Base-by-base conservation (phyloP, 306 rosid species). In the Malus sylvestris region DNA sequence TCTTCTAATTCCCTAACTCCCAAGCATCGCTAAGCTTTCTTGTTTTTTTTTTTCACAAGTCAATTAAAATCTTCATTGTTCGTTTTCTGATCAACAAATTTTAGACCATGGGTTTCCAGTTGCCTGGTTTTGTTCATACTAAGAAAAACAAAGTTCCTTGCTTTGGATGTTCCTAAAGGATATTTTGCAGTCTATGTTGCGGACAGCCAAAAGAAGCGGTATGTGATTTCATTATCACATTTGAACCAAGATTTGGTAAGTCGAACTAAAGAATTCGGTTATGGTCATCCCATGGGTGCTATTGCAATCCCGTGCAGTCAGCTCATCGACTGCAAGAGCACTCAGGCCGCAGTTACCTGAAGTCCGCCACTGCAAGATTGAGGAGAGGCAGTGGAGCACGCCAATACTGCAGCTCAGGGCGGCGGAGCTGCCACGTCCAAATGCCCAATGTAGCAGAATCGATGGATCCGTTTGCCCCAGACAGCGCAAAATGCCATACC, bases 131-230 rank as follows among this genome's bases (percentile, higher is more conserved):
- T 25, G 67, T 59, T 20, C 59, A 68, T 64, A 72, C 85, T 42
- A 77, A 63, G 42, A 11, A 25, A 58, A 58, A 22, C 10, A 13
- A 19, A 18, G 59, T 18, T 6, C 22, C 59, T 52, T 52, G 45
- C 38, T 18, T 67, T 11, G 46, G 77, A 82, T 61, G 82, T 89
- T 10, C 84, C 84, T 58, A 83, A 81, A 69, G 86, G 85, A 62
- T 40, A 75, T 44, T 55, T 82, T 70, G 87, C 88, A 3, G 85
- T 87, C 4, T 87, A 87, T 22, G 88, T 85, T 23, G 90, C 86
- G 33, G 84, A 74, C 63, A 42, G 32, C 74, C 70, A 86, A 33
- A 82, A 71, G 69, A 84, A 71, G 88, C 27, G 87, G 73, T 88
- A 71, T n/a, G 55, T 81, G 12, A 55, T 88, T 75, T 87, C 84